These are phyloP conservation scores for Mycena metata DNA, from an alignment of 768 basidiomycete species.

Conservation along the genomic window DNA sequence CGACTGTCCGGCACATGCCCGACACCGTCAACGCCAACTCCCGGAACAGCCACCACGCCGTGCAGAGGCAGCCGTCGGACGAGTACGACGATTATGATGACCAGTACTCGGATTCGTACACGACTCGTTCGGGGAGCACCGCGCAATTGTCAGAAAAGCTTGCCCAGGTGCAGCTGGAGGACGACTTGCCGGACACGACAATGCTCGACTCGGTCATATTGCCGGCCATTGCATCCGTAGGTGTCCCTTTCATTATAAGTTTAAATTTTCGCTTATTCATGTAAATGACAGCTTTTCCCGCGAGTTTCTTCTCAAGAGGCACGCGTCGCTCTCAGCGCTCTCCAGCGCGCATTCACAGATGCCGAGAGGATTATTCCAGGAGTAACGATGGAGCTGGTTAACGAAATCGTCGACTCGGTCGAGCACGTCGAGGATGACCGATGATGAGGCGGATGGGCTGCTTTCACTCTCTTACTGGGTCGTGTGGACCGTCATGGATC, in stretches of 20 bases:
- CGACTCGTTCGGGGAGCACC: conserved; percentile 55
- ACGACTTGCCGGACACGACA: conserved; percentile 82
- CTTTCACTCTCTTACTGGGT: conserved; percentile 24
- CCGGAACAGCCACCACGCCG: conserved; percentile 48
- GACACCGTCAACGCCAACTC: conserved; percentile 35
- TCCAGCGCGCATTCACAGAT: conserved; percentile 94
- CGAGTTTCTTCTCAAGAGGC: conserved; percentile 95
- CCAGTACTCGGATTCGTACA: conserved; percentile 65
- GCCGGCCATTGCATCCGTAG: conserved; percentile 95
- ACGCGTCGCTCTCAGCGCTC: conserved; percentile 83
- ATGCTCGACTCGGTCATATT: conserved; percentile 97
- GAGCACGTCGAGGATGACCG: conserved; percentile 88
- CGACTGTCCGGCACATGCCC: conserved; percentile 75
- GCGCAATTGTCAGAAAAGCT: conserved; percentile 59
- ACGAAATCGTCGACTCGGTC: conserved; percentile 94
- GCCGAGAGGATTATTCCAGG: conserved; percentile 97
- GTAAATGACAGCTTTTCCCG: conserved; percentile 80
- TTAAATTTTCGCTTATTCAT: conserved; percentile 18
- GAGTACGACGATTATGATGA: conserved; percentile 77
- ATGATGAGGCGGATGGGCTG: conserved; percentile 46
- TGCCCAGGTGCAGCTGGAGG: conserved; percentile 62
- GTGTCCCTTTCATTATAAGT: conserved; percentile 44
- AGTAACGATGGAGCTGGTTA: conserved; percentile 91
- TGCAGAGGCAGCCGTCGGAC: conserved; percentile 67
- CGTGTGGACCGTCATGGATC: conserved; percentile 11